These are phyloP conservation scores for Tuber brumale DNA, from an alignment of 495 filamentous ascomycete species.

Conservation along the genomic window DNA sequence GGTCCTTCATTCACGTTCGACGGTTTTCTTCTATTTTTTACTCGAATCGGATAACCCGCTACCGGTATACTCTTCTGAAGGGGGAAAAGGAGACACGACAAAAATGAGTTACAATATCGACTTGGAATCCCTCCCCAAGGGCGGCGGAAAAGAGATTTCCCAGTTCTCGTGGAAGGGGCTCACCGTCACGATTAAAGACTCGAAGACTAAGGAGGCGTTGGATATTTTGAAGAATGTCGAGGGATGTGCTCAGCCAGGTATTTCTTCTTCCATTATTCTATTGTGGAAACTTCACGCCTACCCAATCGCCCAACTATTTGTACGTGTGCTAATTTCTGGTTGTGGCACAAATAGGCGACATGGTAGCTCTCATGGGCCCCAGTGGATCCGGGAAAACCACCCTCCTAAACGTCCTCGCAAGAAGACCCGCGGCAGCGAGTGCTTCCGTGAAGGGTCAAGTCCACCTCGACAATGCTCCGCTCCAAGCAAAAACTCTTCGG, in stretches of 20 bases:
- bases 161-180: conserved; percentile 56
- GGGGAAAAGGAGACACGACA: neutral
- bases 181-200: conserved; percentile 63
- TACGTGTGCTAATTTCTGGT: conserved; percentile 3
- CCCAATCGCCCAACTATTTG: conserved; percentile 35
- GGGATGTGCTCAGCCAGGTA: conserved; percentile 51
- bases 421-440: conserved; percentile 48
- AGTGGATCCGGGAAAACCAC: conserved; percentile 73
- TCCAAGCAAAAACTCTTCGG: conserved; percentile 42
- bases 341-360: conserved; percentile 51
- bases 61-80: neutral
- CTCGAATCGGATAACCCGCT: neutral
- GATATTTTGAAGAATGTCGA: conserved; percentile 51
- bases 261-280: neutral
- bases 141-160: conserved; percentile 26
- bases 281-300: conserved; percentile 34
- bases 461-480: conserved; percentile 53
- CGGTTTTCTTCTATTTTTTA: neutral
- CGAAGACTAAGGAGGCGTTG: conserved; percentile 55
- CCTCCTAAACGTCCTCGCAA: conserved; percentile 65
- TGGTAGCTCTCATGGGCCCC: conserved; percentile 71
- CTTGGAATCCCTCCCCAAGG: conserved; percentile 41
- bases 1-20: neutral
- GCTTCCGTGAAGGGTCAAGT: conserved; percentile 49
- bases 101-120: conserved; percentile 22